Base-by-base conservation (phyloP, 2,329 filamentous ascomycete genomes). In the Alternaria conjuncta region DNA sequence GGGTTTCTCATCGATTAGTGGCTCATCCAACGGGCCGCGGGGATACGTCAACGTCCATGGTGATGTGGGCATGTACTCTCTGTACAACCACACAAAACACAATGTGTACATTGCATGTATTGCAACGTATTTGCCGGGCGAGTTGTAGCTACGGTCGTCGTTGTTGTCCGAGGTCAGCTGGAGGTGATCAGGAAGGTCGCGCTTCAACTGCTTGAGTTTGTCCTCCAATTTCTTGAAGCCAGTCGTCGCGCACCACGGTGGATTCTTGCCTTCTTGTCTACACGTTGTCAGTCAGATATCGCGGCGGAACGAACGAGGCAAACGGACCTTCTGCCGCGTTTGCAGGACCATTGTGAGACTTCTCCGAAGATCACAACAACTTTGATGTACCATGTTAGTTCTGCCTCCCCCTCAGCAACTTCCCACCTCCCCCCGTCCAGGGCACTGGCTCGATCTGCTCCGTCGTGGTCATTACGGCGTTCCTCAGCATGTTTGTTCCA, bases 61-160 rank as follows among this genome's bases (percentile, higher is more conserved):
- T 15, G 90, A 84, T 71, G 90, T 91, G 0, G 89, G 89, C 25
- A 92, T 84, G 65, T 89, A 91, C 74, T 92, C 89, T 65, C 90
- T 84, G 71, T 91, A 88, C 26, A 92, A 82, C 81, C 91, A 88
- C 65, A 93, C 89, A 60, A 86, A 84, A 73, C 88, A 92, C 3
- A 92, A 82, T 2, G 86, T 86, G 62, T 88, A 86, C 1, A 92
- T 84, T 69, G 89, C 88, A 71, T 93, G 90, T 58, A 93, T 80
- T 4, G 90, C 84, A 10, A 89, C 86, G 71, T 90, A 93, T 8
- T 86, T 85, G 49, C 88, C 89, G 2, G 87, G 87, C 45, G 87
- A 85, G 58, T 87, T 85, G 64, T 87, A 88, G 69, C 91, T 88
- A 71, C 92, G 89, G 23, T 86, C 88, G 69, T 87, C 86, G 46